phyloP scores from a whole-genome alignment of 768 basidiomycete species.

The Tulasnella calospora region DNA sequence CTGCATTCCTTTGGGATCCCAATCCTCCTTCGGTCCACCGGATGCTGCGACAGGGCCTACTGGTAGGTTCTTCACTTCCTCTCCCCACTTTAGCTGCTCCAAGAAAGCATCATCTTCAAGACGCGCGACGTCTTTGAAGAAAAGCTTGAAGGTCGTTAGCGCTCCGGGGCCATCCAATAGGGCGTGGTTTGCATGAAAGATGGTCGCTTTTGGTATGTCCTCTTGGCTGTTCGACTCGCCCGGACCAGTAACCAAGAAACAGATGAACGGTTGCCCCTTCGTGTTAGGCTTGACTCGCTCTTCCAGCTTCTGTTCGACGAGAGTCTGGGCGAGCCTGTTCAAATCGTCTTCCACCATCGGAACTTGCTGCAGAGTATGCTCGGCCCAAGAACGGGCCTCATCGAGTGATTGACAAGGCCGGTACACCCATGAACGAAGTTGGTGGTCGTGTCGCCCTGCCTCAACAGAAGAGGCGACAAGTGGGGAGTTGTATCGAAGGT shows the following conservation, averaged over 20 bases:
- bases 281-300: background rate
- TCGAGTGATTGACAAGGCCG: background rate
- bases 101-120: background rate
- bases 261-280: slow-evolving; percentile 12
- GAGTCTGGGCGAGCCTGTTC: background rate
- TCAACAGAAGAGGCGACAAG: slow-evolving; percentile 1
- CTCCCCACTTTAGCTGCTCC: slow-evolving; percentile 6
- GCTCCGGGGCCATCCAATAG: slow-evolving; percentile 10
- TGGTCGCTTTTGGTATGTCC: background rate
- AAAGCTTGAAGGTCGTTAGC: background rate
- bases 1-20: background rate
- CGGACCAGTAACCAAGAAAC: background rate
- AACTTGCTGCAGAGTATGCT: background rate
- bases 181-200: slow-evolving; percentile 16
- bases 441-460: slow-evolving; percentile 5
- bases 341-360: background rate
- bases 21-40: background rate
- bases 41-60: background rate
- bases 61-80: slow-evolving; percentile 7
- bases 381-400: slow-evolving; percentile 6
- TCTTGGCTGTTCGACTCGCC: background rate
- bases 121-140: background rate
- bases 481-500: background rate
- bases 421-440: slow-evolving; percentile 16
- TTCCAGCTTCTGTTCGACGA: background rate